Percentiles rank a stretch among this genome's conserved stretches.
Evolutionary conservation across 2,329 filamentous ascomycete genomes (phyloP).

Genomic region (Talaromyces sp.): DNA sequence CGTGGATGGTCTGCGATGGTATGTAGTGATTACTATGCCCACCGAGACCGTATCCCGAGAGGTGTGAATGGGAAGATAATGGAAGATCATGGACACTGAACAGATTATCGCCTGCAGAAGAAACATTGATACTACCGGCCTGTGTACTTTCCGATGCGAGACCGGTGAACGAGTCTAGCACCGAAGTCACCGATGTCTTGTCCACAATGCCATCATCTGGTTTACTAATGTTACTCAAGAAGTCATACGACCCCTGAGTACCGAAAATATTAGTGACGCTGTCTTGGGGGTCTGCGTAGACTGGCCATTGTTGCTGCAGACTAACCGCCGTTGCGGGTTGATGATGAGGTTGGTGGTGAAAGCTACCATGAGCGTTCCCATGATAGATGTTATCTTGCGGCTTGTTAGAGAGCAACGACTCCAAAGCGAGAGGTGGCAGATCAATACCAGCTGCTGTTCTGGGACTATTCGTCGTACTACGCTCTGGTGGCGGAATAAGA

Average conservation of each 20-base stretch:
- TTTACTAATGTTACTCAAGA: constrained; percentile 36
- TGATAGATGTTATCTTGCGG: constrained; percentile 35
- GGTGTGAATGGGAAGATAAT: constrained; percentile 33
- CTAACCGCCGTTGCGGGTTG: constrained; percentile 23
- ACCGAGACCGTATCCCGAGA: constrained; percentile 33
- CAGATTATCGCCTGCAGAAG: constrained; percentile 33
- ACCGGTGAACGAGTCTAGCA: constrained; percentile 36
- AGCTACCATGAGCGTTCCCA: constrained; percentile 30
- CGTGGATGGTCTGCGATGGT: constrained; percentile 32
- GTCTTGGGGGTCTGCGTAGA: constrained; percentile 38
- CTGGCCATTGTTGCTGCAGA: constrained; percentile 37
- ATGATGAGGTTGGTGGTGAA: constrained; percentile 24
- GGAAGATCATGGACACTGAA: constrained; percentile 39
- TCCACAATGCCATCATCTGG: constrained; percentile 35
- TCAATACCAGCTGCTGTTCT: constrained; percentile 33
- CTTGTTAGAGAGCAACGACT: constrained; percentile 36
- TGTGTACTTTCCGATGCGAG: constrained; percentile 35
- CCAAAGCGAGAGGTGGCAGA: constrained; percentile 38
- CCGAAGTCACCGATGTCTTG: constrained; percentile 37
- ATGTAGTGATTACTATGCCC: constrained; percentile 36
- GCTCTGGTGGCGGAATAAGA: constrained; percentile 40
- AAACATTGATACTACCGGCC: constrained; percentile 30
- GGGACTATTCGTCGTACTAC: constrained; percentile 40
- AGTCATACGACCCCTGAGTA: constrained; percentile 34
- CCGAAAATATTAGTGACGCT: constrained; percentile 37